A percentile compares a stretch with the other conserved stretches of the same genome.
Evolutionary conservation across 176 grass and related monocot species (phyloP).

Genomic region (Tillandsia leiboldiana): DNA sequence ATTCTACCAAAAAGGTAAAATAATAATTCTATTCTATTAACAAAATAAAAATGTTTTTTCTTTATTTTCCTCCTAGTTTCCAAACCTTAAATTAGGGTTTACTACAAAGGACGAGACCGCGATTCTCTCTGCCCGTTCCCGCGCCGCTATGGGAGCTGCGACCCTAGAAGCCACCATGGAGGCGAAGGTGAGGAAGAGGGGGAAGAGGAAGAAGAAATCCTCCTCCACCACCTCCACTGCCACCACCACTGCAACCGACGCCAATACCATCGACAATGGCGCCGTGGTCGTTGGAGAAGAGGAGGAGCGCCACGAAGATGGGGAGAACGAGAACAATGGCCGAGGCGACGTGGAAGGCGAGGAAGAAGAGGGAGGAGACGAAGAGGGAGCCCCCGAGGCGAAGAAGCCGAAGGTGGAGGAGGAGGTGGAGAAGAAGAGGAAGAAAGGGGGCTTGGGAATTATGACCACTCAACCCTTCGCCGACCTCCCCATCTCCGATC

Average conservation of each 20-base stretch:
- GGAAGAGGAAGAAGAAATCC: constrained; percentile 19
- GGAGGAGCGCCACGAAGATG: constrained; percentile 3
- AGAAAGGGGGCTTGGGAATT: constrained; percentile 25
- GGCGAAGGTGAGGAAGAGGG: constrained; percentile 22
- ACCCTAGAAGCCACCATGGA: not conserved
- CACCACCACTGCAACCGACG: too few species aligned
- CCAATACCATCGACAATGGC: not conserved
- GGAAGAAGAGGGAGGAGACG: not conserved
- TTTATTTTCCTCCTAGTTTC: too few species aligned
- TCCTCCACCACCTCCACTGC: not conserved
- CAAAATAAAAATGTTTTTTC: too few species aligned
- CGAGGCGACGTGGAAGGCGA: not conserved
- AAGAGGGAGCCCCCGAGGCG: not conserved
- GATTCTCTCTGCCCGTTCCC: not conserved
- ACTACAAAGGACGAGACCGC: not conserved
- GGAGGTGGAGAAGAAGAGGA: constrained; percentile 15
- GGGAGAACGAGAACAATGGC: not conserved
- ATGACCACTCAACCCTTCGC: constrained; percentile 33
- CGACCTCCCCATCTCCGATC: constrained; percentile 26
- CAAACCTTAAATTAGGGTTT: constrained; percentile 1
- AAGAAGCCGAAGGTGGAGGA: constrained; percentile 16
- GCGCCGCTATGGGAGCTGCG: constrained; percentile 10
- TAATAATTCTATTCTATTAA: too few species aligned
- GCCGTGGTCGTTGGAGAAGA: not conserved
- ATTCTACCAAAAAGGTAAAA: too few species aligned